These are phyloP conservation scores for Mixia osmundae DNA, from an alignment of 1,284 basidiomycete species.

Conservation along the genomic window DNA sequence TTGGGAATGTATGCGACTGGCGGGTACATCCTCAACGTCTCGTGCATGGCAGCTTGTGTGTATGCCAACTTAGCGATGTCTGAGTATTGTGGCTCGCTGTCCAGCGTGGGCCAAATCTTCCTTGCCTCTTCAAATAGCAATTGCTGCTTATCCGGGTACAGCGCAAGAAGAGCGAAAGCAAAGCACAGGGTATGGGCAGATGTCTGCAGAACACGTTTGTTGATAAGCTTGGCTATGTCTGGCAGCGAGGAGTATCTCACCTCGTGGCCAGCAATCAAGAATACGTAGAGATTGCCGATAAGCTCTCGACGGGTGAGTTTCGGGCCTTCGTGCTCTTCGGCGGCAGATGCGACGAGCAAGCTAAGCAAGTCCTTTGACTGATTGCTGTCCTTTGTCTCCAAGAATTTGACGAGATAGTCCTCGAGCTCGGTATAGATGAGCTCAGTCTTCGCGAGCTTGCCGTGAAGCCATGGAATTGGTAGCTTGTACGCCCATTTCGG, in stretches of 20 bases:
- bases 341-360: slow-evolving; percentile 2
- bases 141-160: slow-evolving; percentile 38
- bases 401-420: slow-evolving; percentile 5
- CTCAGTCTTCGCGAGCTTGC: neutral
- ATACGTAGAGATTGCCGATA: slow-evolving; percentile 11
- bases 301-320: slow-evolving; percentile 5
- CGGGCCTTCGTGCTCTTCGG: neutral
- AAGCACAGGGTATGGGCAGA: slow-evolving; percentile 35
- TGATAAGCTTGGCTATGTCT: no score
- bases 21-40: slow-evolving; percentile 37
- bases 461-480: neutral
- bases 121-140: slow-evolving; percentile 33
- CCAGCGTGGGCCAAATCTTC: slow-evolving; percentile 19
- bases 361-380: slow-evolving; percentile 8
- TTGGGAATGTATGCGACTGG: slow-evolving; percentile 31
- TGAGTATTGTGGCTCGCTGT: slow-evolving; percentile 23
- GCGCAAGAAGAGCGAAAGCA: slow-evolving; percentile 30
- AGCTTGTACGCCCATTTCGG: neutral
- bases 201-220: slow-evolving; percentile 22
- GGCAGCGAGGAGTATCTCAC: neutral
- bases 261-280: slow-evolving; percentile 16
- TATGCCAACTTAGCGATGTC: slow-evolving; percentile 28
- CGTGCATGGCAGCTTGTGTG: slow-evolving; percentile 31
- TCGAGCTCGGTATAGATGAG: slow-evolving; percentile 7
- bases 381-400: slow-evolving; percentile 1